A percentile compares a stretch with the other conserved stretches of the same genome.
Conservation (phyloP, 768 basidiomycete species). For the Auricularia heimuer region DNA sequence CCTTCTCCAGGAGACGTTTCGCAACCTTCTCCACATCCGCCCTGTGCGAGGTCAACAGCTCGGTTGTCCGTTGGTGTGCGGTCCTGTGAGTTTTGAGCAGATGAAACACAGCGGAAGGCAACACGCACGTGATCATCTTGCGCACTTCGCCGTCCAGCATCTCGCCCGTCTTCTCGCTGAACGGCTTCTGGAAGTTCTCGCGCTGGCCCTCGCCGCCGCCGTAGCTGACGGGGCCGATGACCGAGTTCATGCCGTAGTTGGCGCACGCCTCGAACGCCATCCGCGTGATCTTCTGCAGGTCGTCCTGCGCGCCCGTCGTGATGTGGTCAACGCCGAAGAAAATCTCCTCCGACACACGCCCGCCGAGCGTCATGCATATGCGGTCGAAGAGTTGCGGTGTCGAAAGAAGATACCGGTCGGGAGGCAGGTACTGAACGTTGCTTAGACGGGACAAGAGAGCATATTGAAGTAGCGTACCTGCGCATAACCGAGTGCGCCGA, state of each 20-base stretch:
- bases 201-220: slow-evolving; percentile 77
- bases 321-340: slow-evolving; percentile 89
- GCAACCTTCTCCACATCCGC: slow-evolving; percentile 93
- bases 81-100: slow-evolving; percentile 27
- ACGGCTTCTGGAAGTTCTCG: slow-evolving; percentile 92
- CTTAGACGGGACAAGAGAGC: slow-evolving; percentile 9
- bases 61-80: slow-evolving; percentile 76
- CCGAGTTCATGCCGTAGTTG: slow-evolving; percentile 93
- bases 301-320: slow-evolving; percentile 97
- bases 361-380: slow-evolving; percentile 98
- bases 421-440: slow-evolving; percentile 67
- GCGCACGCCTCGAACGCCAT: slow-evolving; percentile 96
- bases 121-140: slow-evolving; percentile 82
- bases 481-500: slow-evolving; percentile 92
- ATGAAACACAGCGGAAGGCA: neutral
- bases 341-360: slow-evolving; percentile 96
- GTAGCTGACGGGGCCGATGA: slow-evolving; percentile 94
- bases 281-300: slow-evolving; percentile 93
- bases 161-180: slow-evolving; percentile 95
- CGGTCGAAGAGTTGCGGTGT: slow-evolving; percentile 91
- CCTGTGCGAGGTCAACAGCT: slow-evolving; percentile 69
- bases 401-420: slow-evolving; percentile 90
- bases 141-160: slow-evolving; percentile 86
- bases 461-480: slow-evolving; percentile 42
- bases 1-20: slow-evolving; percentile 80